Percentiles rank a stretch among this genome's conserved stretches.
phyloP scores from a whole-genome alignment of 2,329 filamentous ascomycete genomes.

The Fusarium decemcellulare region DNA sequence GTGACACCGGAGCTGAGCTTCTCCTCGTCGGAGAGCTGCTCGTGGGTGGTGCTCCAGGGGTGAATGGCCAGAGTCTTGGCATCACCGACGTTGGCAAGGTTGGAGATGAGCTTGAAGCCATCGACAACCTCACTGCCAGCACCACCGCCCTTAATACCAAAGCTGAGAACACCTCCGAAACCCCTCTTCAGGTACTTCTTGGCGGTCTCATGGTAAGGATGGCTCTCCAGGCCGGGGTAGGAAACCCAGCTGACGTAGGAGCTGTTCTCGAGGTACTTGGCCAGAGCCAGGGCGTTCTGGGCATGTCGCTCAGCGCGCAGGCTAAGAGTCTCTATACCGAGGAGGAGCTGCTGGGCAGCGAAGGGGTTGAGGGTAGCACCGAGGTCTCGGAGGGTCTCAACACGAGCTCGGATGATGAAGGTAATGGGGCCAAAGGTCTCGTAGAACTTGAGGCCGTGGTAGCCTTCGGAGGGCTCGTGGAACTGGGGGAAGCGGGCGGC shows the following conservation, averaged over 20 bases:
- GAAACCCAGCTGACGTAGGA: conserved; percentile 92
- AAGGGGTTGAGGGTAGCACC: conserved; percentile 90
- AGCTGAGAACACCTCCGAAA: conserved; percentile 91
- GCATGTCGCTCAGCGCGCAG: conserved; percentile 90
- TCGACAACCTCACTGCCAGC: conserved; percentile 91
- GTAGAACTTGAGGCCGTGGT: conserved; percentile 95
- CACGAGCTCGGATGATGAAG: conserved; percentile 87
- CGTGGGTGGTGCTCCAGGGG: conserved; percentile 95
- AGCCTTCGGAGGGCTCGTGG: conserved; percentile 88
- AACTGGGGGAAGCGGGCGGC: conserved; percentile 92
- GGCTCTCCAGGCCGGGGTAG: conserved; percentile 89
- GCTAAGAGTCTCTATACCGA: conserved; percentile 92
- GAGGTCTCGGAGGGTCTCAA: conserved; percentile 91
- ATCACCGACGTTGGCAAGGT: conserved; percentile 96
- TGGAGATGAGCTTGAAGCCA: conserved; percentile 94
- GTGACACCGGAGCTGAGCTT: conserved; percentile 86
- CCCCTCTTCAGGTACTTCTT: conserved; percentile 90
- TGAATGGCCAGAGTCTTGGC: conserved; percentile 96
- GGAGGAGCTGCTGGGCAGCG: conserved; percentile 89
- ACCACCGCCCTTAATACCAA: conserved; percentile 92
- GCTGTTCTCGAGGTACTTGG: conserved; percentile 86
- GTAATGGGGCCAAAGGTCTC: conserved; percentile 89
- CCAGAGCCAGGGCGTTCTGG: conserved; percentile 84
- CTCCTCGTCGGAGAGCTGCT: conserved; percentile 90
- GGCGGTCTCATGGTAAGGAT: conserved; percentile 83